Evolutionary conservation across 768 basidiomycete genomes (phyloP).

Genomic region (Hericium rajendrae): DNA sequence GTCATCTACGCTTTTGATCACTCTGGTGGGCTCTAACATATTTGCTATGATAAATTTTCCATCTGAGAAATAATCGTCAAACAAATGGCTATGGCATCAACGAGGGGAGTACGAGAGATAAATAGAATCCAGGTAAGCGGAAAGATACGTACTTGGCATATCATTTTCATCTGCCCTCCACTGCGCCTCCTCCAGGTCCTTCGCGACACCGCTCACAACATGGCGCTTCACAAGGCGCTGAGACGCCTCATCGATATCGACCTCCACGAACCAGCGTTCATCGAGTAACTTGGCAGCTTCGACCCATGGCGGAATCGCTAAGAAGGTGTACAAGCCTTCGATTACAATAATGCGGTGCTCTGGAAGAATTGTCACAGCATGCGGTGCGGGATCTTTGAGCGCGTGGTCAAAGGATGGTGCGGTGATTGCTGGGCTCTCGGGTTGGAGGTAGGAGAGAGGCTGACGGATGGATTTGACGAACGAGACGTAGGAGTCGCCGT

Average conservation of each 20-base stretch:
- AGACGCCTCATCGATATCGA: constrained; percentile 46
- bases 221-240: constrained; percentile 61
- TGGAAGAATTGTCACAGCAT: constrained; percentile 47
- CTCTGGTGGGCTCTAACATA: constrained; percentile 29
- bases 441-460: constrained; percentile 13
- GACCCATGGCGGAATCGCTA: constrained; percentile 66
- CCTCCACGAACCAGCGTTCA: constrained; percentile 67
- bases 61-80: constrained; percentile 21
- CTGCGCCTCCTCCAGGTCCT: constrained; percentile 49
- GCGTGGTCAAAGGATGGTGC: constrained; percentile 87
- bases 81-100: not conserved
- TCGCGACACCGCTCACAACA: constrained; percentile 67
- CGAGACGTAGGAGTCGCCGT: constrained; percentile 56
- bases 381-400: constrained; percentile 70
- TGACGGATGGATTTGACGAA: constrained; percentile 53
- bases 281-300: constrained; percentile 57
- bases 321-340: constrained; percentile 83
- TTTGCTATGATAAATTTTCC: constrained; percentile 33
- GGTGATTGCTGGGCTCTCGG: constrained; percentile 25
- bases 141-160: constrained; percentile 44
- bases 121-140: not conserved
- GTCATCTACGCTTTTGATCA: constrained; percentile 35
- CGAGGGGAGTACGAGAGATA: not conserved
- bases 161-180: constrained; percentile 74
- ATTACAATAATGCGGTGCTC: constrained; percentile 73